Conservation (phyloP, 2,329 filamentous ascomycete species). For the Colletotrichum cereale region DNA sequence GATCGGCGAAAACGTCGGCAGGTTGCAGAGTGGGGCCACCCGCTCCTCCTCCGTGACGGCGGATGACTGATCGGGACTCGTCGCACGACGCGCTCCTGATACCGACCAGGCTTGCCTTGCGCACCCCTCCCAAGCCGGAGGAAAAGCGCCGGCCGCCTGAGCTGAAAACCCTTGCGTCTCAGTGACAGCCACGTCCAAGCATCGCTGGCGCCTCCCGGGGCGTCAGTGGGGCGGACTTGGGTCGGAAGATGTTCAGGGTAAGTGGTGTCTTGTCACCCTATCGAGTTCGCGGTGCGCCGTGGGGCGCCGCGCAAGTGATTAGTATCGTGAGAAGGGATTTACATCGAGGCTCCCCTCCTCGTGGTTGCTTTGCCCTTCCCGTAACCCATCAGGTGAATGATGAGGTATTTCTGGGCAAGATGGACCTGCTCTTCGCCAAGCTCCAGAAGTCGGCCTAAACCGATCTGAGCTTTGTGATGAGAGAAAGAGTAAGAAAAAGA, state of each 20-base stretch:
- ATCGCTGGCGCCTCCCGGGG: slow-evolving; percentile 12
- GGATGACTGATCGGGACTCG: slow-evolving; percentile 34
- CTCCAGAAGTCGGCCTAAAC: slow-evolving; percentile 5
- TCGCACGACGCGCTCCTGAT: slow-evolving; percentile 26
- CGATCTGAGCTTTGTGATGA: background rate
- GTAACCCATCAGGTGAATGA: slow-evolving; percentile 9
- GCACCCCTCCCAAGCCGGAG: slow-evolving; percentile 24
- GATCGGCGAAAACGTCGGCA: slow-evolving; percentile 17
- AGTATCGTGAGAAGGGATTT: slow-evolving; percentile 14
- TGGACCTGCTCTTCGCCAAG: background rate
- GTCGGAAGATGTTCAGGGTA: slow-evolving; percentile 26
- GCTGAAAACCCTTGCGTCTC: slow-evolving; percentile 14
- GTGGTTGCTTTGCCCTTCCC: slow-evolving; percentile 10
- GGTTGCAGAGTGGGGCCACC: slow-evolving; percentile 14
- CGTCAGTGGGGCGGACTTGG: slow-evolving; percentile 16
- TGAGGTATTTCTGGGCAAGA: slow-evolving; percentile 12
- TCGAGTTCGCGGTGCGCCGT: background rate
- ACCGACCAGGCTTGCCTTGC: slow-evolving; percentile 7
- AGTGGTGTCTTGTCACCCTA: slow-evolving; percentile 9
- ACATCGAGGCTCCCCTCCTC: background rate
- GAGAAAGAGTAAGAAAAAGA: background rate
- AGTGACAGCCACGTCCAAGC: background rate
- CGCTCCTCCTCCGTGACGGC: slow-evolving; percentile 36
- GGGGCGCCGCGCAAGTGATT: slow-evolving; percentile 3
- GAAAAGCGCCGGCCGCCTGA: background rate